Base-by-base conservation (phyloP, 768 basidiomycete genomes). In the Trametes cingulata region DNA sequence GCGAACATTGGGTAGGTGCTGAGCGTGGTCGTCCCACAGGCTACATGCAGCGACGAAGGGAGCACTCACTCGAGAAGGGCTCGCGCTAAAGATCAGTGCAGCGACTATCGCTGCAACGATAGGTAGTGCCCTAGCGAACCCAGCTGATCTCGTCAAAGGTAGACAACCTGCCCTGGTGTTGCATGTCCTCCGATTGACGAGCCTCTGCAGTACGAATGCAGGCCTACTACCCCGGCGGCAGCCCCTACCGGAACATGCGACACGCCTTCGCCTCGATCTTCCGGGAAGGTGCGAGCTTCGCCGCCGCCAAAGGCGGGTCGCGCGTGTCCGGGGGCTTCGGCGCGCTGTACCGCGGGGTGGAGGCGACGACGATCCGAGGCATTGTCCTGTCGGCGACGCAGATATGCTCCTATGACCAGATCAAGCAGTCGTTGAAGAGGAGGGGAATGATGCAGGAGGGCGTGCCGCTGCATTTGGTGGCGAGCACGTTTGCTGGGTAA, bases 101-200 rank as follows among this genome's bases (percentile, higher is more conserved):
- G 74, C 75, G 13, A 67, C 69, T 3, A 67, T 72, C 6, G 69
- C 74, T 5, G 67, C 72, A 6, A 68, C 71, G 17, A 62, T 76
- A 12, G 75, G 75, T 17, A 75, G 74, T 10, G 69, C 72, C 5
- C 51, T 75, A 19, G 75, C 75, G 0, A 76, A 74, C 47, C 75
- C 75, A 8, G 69, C 74, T 2, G 75, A 76, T 55, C 66, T 76
- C 1, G 70, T 75, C 41, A 75, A 75, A 70, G 73, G 73, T 72
- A 15, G 22, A 43, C 13, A 4, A 10, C 14, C 9, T 13, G 36
- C 25, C 19, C 42, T 20, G 20, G 3, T 14, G 25, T 27, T 25
- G 0, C 25, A 25, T 25, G n/a, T 22, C 4, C 3, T 20, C 19
- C 14, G 22, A 6, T 46, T 25, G 7, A 36, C 13, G 15, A 6